These are phyloP conservation scores for Candida krabiensis DNA, from an alignment of 805 yeast species.

Conservation along the genomic window DNA sequence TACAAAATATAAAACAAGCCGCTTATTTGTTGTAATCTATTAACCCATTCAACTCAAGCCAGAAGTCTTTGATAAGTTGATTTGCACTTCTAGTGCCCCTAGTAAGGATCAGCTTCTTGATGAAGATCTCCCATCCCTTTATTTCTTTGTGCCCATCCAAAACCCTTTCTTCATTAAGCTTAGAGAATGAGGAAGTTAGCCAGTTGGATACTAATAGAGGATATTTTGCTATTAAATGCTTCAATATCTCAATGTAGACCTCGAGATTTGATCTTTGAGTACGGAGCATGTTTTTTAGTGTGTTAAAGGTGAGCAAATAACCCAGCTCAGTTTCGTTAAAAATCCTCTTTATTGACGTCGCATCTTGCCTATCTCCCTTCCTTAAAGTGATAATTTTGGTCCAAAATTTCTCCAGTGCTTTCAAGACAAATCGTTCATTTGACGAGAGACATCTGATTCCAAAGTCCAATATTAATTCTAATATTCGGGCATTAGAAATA, in stretches of 20 bases:
- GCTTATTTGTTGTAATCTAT: conserved; percentile 36
- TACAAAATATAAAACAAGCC: conserved; percentile 1
- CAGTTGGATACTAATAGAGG: conserved; percentile 46
- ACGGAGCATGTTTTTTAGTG: conserved; percentile 47
- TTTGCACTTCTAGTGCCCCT: conserved; percentile 66
- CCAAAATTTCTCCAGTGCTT: conserved; percentile 59
- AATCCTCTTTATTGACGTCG: conserved; percentile 26
- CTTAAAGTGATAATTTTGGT: conserved; percentile 42
- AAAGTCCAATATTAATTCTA: conserved; percentile 31
- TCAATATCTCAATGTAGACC: conserved; percentile 50
- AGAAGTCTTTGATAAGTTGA: conserved; percentile 56
- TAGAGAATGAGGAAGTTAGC: conserved; percentile 36
- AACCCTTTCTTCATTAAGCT: conserved; percentile 29
- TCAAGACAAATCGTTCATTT: conserved; percentile 56
- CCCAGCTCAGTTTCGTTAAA: conserved; percentile 32
- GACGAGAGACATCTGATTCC: conserved; percentile 42
- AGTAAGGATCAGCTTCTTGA: conserved; percentile 57
- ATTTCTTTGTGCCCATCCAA: conserved; percentile 26
- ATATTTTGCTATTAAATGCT: conserved; percentile 38
- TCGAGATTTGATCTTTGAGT: conserved; percentile 61
- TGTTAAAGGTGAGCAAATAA: conserved; percentile 34
- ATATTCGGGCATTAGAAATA: conserved; percentile 27
- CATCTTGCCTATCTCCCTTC: conserved; percentile 43
- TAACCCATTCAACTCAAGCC: conserved; percentile 62
- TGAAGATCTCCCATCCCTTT: conserved; percentile 41